Evolutionary conservation across 2,329 filamentous ascomycete genomes (phyloP).

Genomic region (Fusarium concolor): DNA sequence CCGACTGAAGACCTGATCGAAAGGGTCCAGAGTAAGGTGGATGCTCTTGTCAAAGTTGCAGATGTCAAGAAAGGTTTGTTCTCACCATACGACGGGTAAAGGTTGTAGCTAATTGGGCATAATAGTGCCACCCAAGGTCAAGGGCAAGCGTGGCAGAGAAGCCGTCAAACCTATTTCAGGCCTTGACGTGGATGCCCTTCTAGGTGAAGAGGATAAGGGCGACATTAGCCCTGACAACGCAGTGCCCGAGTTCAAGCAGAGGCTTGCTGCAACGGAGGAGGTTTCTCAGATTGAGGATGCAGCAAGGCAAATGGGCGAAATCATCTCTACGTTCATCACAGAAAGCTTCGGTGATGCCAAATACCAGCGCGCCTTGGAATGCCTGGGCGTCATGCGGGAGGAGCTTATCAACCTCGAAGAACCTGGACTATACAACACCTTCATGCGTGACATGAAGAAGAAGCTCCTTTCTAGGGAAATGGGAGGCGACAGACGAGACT

Average conservation of each 20-base stretch:
- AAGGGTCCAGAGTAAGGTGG: constrained; percentile 67
- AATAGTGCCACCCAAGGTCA: constrained; percentile 80
- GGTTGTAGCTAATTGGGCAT: constrained; percentile 28
- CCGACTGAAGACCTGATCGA: constrained; percentile 76
- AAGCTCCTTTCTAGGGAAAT: constrained; percentile 76
- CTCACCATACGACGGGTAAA: not conserved
- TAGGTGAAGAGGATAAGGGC: constrained; percentile 65
- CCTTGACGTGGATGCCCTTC: constrained; percentile 84
- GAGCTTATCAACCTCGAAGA: constrained; percentile 81
- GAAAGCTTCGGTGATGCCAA: constrained; percentile 80
- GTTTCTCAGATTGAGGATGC: constrained; percentile 73
- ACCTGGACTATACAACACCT: constrained; percentile 80
- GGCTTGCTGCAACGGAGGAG: constrained; percentile 70
- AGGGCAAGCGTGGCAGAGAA: constrained; percentile 77
- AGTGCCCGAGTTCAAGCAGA: constrained; percentile 90
- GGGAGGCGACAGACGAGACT: constrained; percentile 80
- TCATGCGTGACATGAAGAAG: constrained; percentile 77
- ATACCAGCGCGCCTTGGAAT: constrained; percentile 81
- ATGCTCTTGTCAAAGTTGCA: constrained; percentile 73
- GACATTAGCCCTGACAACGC: constrained; percentile 75
- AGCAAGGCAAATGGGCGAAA: constrained; percentile 77
- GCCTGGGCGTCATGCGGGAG: constrained; percentile 80
- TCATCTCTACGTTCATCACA: constrained; percentile 76
- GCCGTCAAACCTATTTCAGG: constrained; percentile 86
- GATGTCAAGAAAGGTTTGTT: constrained; percentile 82